Conservation (phyloP, 306 rosid genomes). For the Biancaea sappan region DNA sequence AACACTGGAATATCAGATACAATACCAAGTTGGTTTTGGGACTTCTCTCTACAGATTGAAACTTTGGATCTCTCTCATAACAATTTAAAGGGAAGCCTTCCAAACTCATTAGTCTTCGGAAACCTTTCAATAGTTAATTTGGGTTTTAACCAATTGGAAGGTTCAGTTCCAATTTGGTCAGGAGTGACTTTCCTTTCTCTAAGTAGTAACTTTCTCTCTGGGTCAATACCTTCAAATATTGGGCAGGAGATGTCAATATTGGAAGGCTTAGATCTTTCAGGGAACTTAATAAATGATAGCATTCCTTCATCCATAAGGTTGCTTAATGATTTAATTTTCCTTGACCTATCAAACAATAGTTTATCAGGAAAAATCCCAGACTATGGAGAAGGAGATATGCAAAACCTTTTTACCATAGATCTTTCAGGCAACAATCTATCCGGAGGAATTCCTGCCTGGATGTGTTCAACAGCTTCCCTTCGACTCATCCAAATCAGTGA, state of each 20-base stretch:
- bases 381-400: not conserved
- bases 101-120: not conserved
- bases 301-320: slow-evolving; percentile 31
- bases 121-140: not conserved
- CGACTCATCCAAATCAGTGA: slow-evolving; percentile 13
- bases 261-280: slow-evolving; percentile 3
- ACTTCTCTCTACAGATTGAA: not conserved
- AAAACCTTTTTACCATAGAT: not conserved
- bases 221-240: slow-evolving; percentile 21
- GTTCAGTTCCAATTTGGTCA: slow-evolving; percentile 19
- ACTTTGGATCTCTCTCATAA: slow-evolving; percentile 11
- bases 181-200: not conserved
- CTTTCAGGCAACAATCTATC: slow-evolving; percentile 18
- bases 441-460: slow-evolving; percentile 24
- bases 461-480: slow-evolving; percentile 17
- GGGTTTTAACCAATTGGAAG: slow-evolving; percentile 26
- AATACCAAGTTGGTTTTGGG: slow-evolving; percentile 31
- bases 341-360: slow-evolving; percentile 13
- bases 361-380: slow-evolving; percentile 26
- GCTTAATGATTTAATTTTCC: not conserved
- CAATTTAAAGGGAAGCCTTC: slow-evolving; percentile 7
- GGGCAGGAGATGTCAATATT: slow-evolving; percentile 15
- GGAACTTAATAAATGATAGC: slow-evolving; percentile 16
- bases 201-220: slow-evolving; percentile 25
- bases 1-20: slow-evolving; percentile 24